Conservation (phyloP, 192 early-diverging fungal species). For the Coemansia sp. region DNA sequence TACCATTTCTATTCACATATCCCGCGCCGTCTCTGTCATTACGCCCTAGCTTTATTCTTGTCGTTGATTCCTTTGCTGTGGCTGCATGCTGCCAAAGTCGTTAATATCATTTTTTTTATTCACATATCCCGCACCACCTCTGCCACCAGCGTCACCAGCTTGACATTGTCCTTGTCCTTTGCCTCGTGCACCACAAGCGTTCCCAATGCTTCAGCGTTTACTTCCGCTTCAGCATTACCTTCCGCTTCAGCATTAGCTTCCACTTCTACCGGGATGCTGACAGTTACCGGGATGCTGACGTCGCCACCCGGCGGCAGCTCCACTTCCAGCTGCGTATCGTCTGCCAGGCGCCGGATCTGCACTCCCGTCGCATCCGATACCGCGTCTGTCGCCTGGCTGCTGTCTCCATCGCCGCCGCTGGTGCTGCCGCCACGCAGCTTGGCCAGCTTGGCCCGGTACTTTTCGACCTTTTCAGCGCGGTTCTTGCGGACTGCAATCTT, state of each 20-base stretch:
- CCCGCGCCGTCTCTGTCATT: conserved; percentile 2
- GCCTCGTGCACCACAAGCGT: conserved; percentile 42
- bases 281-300: conserved; percentile 36
- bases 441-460: conserved; percentile 72
- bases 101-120: conserved; percentile 1
- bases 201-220: not conserved
- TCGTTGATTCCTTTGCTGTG: not conserved
- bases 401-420: not conserved
- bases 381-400: not conserved
- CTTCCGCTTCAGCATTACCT: not conserved
- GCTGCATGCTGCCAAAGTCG: too few relatives aligned
- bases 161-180: conserved; percentile 53
- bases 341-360: conserved; percentile 28
- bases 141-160: conserved; percentile 33
- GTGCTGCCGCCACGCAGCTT: conserved; percentile 56
- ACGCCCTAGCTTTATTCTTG: conserved; percentile 6
- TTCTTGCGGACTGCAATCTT: conserved; percentile 95
- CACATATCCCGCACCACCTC: not conserved
- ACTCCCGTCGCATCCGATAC: not conserved
- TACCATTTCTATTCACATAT: not conserved
- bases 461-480: conserved; percentile 80
- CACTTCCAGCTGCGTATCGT: conserved; percentile 27
- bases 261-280: not conserved
- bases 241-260: not conserved
- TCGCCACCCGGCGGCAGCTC: conserved; percentile 26